Percentiles rank a stretch among this genome's conserved stretches.
Conservation (phyloP, 495 filamentous ascomycete species). For the Neurospora pannonica region DNA sequence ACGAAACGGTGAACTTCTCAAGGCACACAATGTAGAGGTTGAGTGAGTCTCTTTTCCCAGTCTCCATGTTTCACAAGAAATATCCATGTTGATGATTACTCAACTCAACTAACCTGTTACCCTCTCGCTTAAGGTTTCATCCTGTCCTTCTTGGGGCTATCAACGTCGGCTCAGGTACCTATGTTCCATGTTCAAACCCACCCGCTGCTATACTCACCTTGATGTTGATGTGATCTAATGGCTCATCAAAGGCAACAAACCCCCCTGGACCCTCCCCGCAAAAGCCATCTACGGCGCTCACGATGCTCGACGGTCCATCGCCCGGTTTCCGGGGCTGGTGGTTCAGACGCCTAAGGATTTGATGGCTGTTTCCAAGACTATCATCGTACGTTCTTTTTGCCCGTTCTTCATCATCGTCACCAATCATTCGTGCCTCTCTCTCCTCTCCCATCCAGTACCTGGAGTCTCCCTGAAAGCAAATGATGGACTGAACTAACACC, state of each 20-base stretch:
- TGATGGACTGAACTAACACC: no score
- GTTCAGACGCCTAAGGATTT: constrained; percentile 31
- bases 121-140: constrained; percentile 40
- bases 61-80: constrained; percentile 1
- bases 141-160: constrained; percentile 69
- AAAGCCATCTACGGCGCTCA: constrained; percentile 50
- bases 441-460: no score
- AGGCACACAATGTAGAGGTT: constrained; percentile 48
- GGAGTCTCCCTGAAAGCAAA: no score
- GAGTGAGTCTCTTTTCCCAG: constrained; percentile 37
- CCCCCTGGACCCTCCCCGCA: constrained; percentile 59
- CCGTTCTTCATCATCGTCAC: no score
- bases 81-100: neutral
- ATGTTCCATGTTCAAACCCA: constrained; percentile 3
- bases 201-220: neutral
- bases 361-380: constrained; percentile 24
- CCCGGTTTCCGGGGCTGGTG: constrained; percentile 34
- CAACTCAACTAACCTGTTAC: neutral
- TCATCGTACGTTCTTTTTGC: no score
- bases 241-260: constrained; percentile 53
- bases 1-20: constrained; percentile 42
- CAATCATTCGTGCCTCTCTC: no score
- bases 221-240: neutral
- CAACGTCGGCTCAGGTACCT: constrained; percentile 51
- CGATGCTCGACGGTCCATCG: constrained; percentile 50